Evolutionary conservation across 1,139 yeast species (phyloP).

Genomic region (Taiozyma sp.): DNA sequence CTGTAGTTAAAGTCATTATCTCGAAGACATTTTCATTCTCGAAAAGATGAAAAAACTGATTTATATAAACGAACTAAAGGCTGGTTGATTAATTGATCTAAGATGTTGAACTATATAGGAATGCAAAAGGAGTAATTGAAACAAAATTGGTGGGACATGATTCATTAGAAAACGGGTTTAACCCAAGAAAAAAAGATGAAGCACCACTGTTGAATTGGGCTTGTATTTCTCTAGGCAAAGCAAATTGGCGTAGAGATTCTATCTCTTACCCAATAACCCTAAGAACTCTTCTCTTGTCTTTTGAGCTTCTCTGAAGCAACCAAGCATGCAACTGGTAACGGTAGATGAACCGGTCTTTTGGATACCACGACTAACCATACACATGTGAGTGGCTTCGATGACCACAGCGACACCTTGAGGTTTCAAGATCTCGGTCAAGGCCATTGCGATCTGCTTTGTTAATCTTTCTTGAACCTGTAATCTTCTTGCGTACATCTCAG

Average conservation of each 20-base stretch:
- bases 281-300: constrained; percentile 95
- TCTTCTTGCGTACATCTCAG: constrained; percentile 95
- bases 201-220: neutral
- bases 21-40: neutral
- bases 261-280: constrained; percentile 64
- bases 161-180: neutral
- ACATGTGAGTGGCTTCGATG: constrained; percentile 97
- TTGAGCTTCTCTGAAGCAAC: constrained; percentile 88
- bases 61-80: neutral
- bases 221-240: neutral
- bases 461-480: constrained; percentile 95
- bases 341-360: constrained; percentile 94
- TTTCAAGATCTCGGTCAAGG: constrained; percentile 80
- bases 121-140: neutral
- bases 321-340: constrained; percentile 95
- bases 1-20: neutral
- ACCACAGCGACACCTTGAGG: constrained; percentile 99
- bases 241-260: neutral
- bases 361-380: constrained; percentile 98
- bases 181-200: neutral
- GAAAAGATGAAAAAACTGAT: too few relatives aligned
- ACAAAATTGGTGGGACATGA: neutral
- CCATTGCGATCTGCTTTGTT: constrained; percentile 97
- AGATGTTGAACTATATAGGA: neutral
- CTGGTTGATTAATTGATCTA: neutral